Evolutionary conservation across 257 asterid species (phyloP), one percentile per base, ranked within the genome.

Genomic region (Penstemon newberryi): DNA sequence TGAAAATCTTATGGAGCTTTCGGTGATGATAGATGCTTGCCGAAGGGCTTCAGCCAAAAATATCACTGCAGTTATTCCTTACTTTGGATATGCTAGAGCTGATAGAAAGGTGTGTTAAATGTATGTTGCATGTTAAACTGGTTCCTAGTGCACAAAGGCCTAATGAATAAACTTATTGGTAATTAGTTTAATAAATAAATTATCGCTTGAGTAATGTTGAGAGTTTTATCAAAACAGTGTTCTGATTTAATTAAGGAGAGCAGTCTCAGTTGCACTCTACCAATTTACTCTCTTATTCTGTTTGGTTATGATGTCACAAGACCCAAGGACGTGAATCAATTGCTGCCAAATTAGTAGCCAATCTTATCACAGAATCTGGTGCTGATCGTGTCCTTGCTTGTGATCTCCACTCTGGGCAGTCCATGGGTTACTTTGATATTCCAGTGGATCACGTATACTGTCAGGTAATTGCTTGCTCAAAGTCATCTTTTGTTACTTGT

Each of bases 1-100:
- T 78, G 97, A 91, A 77, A 91, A 91, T 77, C 85, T 91, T 57
- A 91, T 91, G 97, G 97, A 91, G 83, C 97, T 91, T 80, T 76
- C 82, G 81, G 71, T 91, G 69, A 88, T 91, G 97, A 83, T 88
- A 57, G 97, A 91, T 83, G 97, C 97, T 74, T 91, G 97, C 76
- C 86, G 97, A 58, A 86, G 97, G 83, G 97, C 97, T 67, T 91
- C 96, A 18, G 97, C 97, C 9, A 91, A 88, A 80, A 91, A 77
- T 64, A 82, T 91, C 61, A 91, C 97, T 44, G 95, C 96, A 7
- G 97, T 91, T 68, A 85, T 86, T 70, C 97, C 97, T 11, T 91
- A 91, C 79, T 91, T 91, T 68, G 97, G 97, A 75, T 91, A 91
- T 86, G 95, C 96, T 59, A 84, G 97, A 78, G 96, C 97, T 65